phyloP scores from a whole-genome alignment of 2,329 filamentous ascomycete species.

The Diplodia mutila region DNA sequence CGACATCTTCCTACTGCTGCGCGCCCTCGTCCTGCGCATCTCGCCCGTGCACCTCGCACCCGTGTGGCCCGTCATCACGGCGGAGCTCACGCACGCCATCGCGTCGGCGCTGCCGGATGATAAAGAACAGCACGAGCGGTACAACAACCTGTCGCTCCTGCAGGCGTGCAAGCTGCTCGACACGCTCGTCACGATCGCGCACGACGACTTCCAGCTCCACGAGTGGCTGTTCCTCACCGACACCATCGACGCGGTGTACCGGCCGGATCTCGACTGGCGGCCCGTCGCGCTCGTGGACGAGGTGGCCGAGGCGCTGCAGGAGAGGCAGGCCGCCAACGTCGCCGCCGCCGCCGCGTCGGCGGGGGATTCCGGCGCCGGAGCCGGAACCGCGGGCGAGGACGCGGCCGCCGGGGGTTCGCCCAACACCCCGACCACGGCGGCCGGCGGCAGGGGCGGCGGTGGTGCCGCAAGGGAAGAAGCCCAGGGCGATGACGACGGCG shows the following conservation, averaged over 20 bases:
- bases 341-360: conserved; percentile 35
- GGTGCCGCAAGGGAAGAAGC: too few relatives aligned
- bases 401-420: too few relatives aligned
- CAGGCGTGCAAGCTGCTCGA: conserved; percentile 96
- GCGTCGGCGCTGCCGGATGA: conserved; percentile 66
- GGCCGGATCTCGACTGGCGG: conserved; percentile 65
- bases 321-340: conserved; percentile 45
- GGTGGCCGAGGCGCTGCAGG: conserved; percentile 70
- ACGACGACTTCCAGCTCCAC: conserved; percentile 96
- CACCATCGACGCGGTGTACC: conserved; percentile 93
- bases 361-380: conserved; percentile 10
- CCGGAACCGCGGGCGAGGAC: too few relatives aligned
- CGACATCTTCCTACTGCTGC: conserved; percentile 86
- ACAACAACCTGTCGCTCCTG: conserved; percentile 74
- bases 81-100: conserved; percentile 80
- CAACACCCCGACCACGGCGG: too few relatives aligned
- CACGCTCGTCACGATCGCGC: conserved; percentile 79
- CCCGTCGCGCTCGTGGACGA: conserved; percentile 82
- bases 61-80: conserved; percentile 88
- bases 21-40: conserved; percentile 78
- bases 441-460: too few relatives aligned
- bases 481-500: too few relatives aligned
- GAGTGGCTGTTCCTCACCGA: conserved; percentile 98
- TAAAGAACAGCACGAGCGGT: conserved; percentile 68
- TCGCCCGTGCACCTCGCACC: conserved; percentile 78